Evolutionary conservation across 768 basidiomycete genomes (phyloP), one percentile per base, ranked within the genome.

Genomic region (Boletus subparvulus): DNA sequence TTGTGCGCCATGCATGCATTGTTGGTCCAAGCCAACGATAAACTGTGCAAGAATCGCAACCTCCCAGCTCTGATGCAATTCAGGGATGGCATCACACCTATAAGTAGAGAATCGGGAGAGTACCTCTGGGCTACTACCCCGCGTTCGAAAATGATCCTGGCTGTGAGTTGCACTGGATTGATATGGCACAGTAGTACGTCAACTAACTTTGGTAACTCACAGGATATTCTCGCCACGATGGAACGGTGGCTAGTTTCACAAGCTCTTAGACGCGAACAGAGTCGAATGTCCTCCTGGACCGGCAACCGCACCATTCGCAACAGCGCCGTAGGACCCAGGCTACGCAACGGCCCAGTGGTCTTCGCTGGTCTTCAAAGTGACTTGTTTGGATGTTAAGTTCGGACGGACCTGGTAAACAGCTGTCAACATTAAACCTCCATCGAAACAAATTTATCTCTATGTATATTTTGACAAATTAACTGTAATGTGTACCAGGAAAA

Each of bases 1-100:
- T 45, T 76, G 42, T 67, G 69, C 42, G 75, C 73, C 4, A 71
- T 72, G 58, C 75, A 75, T 19, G 74, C 74, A 0, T 28, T 76
- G 28, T 37, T 76, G 33, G 46, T 64, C 26, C 70, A 70, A 47
- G 66, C 71, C 47, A 69, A 73, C 47, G 64, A 70, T 46, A 67
- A 65, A 58, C 47, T 76, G 32, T 73, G 73, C 64, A 69, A 68
- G 47, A 56, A 41, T 21, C 64, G 62, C 26, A 59, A 65, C 50
- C 52, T 63, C 39, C 43, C 50, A 9, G 37, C 54, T 26, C 48
- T 73, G 12, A 56, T 55, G 35, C 39, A 46, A 4, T 72, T 74
- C 54, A 61, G 50, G 42, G 43, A 52, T 16, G 35, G 12, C 17
- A 52, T 74, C 33, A 62, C 54, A 13, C 6, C 46, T 6, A 55